Evolutionary conservation across 2,329 filamentous ascomycete genomes (phyloP), one percentile per base, ranked within the genome.

Genomic region (Didymella glomerata): DNA sequence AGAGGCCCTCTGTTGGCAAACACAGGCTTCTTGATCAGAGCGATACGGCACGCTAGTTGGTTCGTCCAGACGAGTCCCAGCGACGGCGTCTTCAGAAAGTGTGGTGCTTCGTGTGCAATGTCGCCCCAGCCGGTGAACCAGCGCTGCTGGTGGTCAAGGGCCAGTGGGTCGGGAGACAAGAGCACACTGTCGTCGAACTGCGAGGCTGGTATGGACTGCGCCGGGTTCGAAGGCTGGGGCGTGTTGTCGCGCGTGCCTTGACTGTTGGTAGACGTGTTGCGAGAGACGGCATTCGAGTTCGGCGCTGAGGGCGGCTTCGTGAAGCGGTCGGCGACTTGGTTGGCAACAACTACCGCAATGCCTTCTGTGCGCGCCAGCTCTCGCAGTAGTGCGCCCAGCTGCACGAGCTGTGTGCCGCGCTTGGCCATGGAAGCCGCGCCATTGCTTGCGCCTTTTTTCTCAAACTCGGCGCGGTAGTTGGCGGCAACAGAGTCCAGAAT

Each of bases 121-220:
- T 96, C 91, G 22, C 94, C 93, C 94, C 95, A 97, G 63, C 95
- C 93, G 4, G 93, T 96, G 78, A 97, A 96, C 86, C 93, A 97
- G 42, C 91, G 86, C 76, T 97, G 92, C 77, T 98, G 94, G 77
- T 97, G 91, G 68, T 96, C 89, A 9, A 97, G 85, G 30, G 86
- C 85, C 36, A 97, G 82, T 0, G 88, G 86, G 13, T 86, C 83
- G 60, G 70, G 77, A 46, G 72, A 84, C 44, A 73, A 78, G 32
- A 74, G 77, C 72, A 65, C 41, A 32, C 44, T 49, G 27, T 65
- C 65, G 28, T 67, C 62, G 14, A 36, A 41, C 27, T 72, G 68
- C 14, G 55, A 63, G 13, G 60, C 36, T 36, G 61, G 51, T n/a
- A 54, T 44, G 28, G 54, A 51, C 9, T 51, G 55, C 24, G 54